Evolutionary conservation across 352 stramenopile species (phyloP).

Genomic region (Phytopythium helicoides): DNA sequence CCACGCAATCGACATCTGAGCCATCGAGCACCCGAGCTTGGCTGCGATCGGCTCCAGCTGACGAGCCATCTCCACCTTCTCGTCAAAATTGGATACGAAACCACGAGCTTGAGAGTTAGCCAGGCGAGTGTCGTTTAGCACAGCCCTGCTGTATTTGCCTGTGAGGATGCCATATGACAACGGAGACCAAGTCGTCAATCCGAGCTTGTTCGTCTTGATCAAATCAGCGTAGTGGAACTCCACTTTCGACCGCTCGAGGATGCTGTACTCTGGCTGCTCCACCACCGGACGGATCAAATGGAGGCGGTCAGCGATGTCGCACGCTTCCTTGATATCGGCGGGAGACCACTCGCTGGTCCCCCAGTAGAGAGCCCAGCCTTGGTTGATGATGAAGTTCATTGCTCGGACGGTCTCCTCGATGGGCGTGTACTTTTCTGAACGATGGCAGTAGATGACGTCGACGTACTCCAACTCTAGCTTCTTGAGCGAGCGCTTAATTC

Average conservation of each 20-base stretch:
- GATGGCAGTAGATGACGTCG: no score
- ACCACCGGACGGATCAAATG: constrained; percentile 39
- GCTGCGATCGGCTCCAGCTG: constrained; percentile 14
- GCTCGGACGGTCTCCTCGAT: no score
- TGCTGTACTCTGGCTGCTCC: constrained; percentile 66
- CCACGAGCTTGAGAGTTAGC: not conserved
- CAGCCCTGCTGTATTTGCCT: not conserved
- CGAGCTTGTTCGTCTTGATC: constrained; percentile 11
- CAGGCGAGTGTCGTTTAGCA: not conserved
- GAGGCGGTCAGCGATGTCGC: constrained; percentile 41
- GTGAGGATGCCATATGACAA: not conserved
- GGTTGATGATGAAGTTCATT: no score
- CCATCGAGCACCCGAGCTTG: no score
- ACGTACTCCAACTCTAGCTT: no score
- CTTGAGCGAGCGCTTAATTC: no score
- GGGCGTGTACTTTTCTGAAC: no score
- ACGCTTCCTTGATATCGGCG: constrained; percentile 57
- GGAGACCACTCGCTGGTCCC: constrained; percentile 67
- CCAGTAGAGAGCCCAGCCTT: no score
- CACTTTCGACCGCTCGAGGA: constrained; percentile 55
- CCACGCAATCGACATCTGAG: no score
- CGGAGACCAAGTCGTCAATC: not conserved
- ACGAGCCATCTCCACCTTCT: constrained; percentile 17
- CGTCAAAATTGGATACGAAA: constrained; percentile 28
- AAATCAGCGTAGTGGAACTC: no score